Conservation (phyloP, 2,329 filamentous ascomycete species). For the Neofusicoccum sp. region DNA sequence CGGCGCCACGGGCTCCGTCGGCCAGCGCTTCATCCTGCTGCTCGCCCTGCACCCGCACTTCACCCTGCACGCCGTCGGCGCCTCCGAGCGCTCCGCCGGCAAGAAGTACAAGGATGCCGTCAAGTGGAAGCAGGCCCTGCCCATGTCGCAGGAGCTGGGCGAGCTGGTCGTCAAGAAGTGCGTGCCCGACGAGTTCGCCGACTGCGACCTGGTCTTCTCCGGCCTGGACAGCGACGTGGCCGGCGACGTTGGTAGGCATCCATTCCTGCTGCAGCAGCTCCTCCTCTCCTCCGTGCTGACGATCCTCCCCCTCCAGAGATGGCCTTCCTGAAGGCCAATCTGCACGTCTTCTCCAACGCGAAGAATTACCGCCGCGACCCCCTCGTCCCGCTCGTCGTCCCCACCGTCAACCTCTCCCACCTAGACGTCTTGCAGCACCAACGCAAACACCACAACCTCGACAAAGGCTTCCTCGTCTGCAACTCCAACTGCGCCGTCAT, state of each 20-base stretch:
- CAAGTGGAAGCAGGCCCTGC: conserved; percentile 86
- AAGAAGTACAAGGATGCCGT: conserved; percentile 95
- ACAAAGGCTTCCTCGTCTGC: conserved; percentile 90
- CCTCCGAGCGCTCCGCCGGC: conserved; percentile 82
- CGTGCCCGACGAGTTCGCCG: conserved; percentile 74
- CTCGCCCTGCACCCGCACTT: conserved; percentile 86
- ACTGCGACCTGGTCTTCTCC: conserved; percentile 92
- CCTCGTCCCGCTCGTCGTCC: conserved; percentile 87
- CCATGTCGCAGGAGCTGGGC: conserved; percentile 73
- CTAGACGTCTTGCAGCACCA: conserved; percentile 88
- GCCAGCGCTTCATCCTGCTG: conserved; percentile 91
- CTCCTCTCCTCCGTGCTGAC: neutral
- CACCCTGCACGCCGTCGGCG: conserved; percentile 82
- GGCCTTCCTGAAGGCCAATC: conserved; percentile 83
- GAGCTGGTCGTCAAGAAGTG: conserved; percentile 85
- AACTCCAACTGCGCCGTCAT: conserved; percentile 99
- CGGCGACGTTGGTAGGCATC: conserved; percentile 75
- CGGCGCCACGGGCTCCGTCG: conserved; percentile 89
- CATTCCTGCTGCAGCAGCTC: neutral
- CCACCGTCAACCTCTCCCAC: conserved; percentile 88
- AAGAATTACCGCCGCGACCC: conserved; percentile 95
- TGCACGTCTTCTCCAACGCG: conserved; percentile 94
- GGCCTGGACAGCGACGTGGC: conserved; percentile 91
- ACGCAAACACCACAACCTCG: conserved; percentile 66
- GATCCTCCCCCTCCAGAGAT: conserved; percentile 59